These are phyloP conservation scores for Xylariaceae sp. DNA, from an alignment of 2,329 filamentous ascomycete species.

Conservation along the genomic window DNA sequence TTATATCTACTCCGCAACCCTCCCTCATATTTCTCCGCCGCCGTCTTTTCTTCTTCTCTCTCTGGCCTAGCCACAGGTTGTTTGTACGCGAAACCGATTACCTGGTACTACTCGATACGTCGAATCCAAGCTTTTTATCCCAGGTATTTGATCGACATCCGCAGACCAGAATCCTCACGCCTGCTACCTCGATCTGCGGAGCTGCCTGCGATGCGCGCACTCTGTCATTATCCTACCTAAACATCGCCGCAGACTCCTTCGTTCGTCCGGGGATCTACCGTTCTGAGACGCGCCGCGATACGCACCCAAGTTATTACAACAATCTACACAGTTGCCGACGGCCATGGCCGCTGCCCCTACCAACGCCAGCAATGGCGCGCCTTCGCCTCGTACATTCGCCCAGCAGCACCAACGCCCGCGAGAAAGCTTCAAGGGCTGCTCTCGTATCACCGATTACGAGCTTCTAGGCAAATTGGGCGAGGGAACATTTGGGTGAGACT, in stretches of 20 bases:
- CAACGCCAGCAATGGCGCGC: conserved; percentile 31
- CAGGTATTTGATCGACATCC: too few relatives aligned
- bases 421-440: conserved; percentile 75
- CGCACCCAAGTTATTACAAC: background rate
- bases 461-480: conserved; percentile 81
- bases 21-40: too few relatives aligned
- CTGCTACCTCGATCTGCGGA: background rate
- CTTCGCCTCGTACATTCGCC: conserved; percentile 53
- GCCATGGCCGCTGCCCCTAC: conserved; percentile 18
- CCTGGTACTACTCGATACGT: too few relatives aligned
- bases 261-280: background rate
- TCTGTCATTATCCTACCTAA: background rate
- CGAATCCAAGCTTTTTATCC: too few relatives aligned
- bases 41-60: too few relatives aligned
- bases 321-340: background rate
- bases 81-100: too few relatives aligned
- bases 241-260: conserved; percentile 4
- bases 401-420: conserved; percentile 50
- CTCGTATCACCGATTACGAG: conserved; percentile 74
- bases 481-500: conserved; percentile 79
- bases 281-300: background rate
- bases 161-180: background rate
- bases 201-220: conserved; percentile 10
- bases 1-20: too few relatives aligned
- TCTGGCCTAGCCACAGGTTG: too few relatives aligned